Evolutionary conservation across 495 filamentous ascomycete genomes (phyloP).

Genomic region (Xylaria longipes): DNA sequence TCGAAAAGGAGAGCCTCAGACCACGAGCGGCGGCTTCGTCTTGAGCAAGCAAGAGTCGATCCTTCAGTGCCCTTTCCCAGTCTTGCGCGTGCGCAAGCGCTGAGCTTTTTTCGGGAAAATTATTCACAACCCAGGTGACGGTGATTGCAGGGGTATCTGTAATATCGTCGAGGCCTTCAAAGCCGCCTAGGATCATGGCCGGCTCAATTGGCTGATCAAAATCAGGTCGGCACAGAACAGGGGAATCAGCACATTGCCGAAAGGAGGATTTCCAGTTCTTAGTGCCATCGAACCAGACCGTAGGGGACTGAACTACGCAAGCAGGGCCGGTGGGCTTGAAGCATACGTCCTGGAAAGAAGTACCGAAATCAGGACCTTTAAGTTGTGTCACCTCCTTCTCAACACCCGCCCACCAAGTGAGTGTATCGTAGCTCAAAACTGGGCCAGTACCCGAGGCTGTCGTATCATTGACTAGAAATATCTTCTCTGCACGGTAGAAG

Average conservation of each 20-base stretch:
- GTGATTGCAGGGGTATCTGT: conserved; percentile 80
- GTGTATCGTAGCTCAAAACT: conserved; percentile 83
- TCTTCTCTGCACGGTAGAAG: conserved; percentile 93
- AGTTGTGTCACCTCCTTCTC: conserved; percentile 75
- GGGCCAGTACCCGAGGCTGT: conserved; percentile 66
- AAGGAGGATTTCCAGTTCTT: conserved; percentile 77
- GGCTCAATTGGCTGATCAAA: conserved; percentile 87
- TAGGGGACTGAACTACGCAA: conserved; percentile 91
- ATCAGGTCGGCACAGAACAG: conserved; percentile 82
- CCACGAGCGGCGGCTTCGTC: conserved; percentile 79
- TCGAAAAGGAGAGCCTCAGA: conserved; percentile 88
- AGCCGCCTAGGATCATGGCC: conserved; percentile 85
- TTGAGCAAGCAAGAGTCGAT: conserved; percentile 72
- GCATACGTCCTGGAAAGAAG: conserved; percentile 82
- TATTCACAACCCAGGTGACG: conserved; percentile 95
- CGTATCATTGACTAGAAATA: conserved; percentile 91
- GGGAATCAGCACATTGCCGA: conserved; percentile 72
- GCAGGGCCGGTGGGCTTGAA: conserved; percentile 89
- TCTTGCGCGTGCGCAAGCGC: conserved; percentile 77
- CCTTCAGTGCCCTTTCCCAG: conserved; percentile 82
- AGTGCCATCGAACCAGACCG: conserved; percentile 74
- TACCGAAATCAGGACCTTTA: conserved; percentile 66
- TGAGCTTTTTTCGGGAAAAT: conserved; percentile 73
- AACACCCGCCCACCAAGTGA: conserved; percentile 94
- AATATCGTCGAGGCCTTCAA: conserved; percentile 68